A percentile compares a stretch with the other conserved stretches of the same genome.
Evolutionary conservation across 495 filamentous ascomycete species (phyloP).

Genomic region (Gamarada debralockiae): DNA sequence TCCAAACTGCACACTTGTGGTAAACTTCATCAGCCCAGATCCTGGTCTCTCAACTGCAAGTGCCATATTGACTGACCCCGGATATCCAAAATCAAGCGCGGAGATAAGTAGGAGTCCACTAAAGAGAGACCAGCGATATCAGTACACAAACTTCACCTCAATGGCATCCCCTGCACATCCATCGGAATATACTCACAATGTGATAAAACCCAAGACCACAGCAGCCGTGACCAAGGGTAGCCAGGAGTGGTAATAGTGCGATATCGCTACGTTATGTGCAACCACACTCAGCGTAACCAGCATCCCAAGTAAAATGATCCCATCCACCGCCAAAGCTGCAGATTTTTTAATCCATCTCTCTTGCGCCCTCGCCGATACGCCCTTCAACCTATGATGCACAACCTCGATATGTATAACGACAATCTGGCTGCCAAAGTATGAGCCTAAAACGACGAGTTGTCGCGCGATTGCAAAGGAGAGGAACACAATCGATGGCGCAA

Average conservation of each 20-base stretch:
- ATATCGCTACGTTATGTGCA: conserved; percentile 2
- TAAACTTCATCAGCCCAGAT: conserved; percentile 5
- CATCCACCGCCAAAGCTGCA: conserved; percentile 1
- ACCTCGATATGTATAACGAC: conserved; percentile 11
- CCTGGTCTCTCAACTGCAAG: conserved; percentile 9
- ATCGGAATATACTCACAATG: conserved; percentile 13
- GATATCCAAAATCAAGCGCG: conserved; percentile 10
- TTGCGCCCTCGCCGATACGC: conserved; percentile 6
- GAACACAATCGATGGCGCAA: conserved; percentile 3
- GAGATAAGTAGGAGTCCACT: conserved; percentile 16
- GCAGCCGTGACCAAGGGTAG: neutral
- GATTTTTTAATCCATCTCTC: conserved; percentile 15
- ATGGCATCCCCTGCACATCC: neutral
- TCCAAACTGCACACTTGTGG: conserved; percentile 12
- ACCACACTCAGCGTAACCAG: conserved; percentile 5
- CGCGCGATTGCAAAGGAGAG: conserved; percentile 18
- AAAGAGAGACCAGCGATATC: neutral
- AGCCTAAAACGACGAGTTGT: conserved; percentile 5
- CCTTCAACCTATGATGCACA: conserved; percentile 15
- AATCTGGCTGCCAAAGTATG: conserved; percentile 14
- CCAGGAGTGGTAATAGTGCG: neutral
- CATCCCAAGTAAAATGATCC: conserved; percentile 12
- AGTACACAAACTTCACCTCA: neutral
- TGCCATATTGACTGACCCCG: conserved; percentile 3
- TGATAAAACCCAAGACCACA: conserved; percentile 16